Percentiles rank a stretch among this genome's conserved stretches.
phyloP scores from a whole-genome alignment of 768 basidiomycete species.

The Trametopsis cervina region DNA sequence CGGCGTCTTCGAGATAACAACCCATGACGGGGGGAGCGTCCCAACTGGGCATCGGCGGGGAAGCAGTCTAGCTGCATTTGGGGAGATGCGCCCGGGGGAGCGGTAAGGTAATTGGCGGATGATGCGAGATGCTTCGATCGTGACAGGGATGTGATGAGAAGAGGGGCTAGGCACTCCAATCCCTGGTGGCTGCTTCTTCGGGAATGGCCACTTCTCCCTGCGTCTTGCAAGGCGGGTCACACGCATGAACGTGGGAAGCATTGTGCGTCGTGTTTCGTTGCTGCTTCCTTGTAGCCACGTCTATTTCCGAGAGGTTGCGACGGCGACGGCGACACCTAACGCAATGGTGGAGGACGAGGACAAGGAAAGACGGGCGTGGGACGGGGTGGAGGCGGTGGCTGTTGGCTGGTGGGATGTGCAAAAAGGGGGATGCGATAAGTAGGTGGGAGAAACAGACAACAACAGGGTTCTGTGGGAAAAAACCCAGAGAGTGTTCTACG shows the following conservation, averaged over 20 bases:
- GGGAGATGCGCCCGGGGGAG: not conserved
- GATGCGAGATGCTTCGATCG: not conserved
- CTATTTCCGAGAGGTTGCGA: no score
- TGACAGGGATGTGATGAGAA: not conserved
- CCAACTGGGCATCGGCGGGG: not conserved
- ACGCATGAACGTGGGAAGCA: not conserved
- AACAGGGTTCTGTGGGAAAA: no score
- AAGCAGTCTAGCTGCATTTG: not conserved
- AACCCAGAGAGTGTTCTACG: no score
- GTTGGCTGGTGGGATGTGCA: not conserved
- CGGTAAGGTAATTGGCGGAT: not conserved
- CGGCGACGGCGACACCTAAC: no score
- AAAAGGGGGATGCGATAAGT: not conserved
- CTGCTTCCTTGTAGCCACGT: no score
- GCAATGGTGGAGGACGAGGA: no score
- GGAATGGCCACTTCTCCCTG: not conserved
- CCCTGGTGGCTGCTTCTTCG: not conserved
- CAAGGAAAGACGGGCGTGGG: no score
- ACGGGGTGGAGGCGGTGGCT: not conserved
- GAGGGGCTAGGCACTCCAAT: not conserved
- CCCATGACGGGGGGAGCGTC: not conserved
- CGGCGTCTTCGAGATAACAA: not conserved
- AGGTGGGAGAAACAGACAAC: not conserved
- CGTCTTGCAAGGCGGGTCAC: not conserved
- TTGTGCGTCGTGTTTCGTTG: no score